Percentiles rank a stretch among this genome's conserved stretches.
These are phyloP conservation scores for Xylaria venustula DNA, from an alignment of 495 filamentous ascomycete species.

Conservation along the genomic window DNA sequence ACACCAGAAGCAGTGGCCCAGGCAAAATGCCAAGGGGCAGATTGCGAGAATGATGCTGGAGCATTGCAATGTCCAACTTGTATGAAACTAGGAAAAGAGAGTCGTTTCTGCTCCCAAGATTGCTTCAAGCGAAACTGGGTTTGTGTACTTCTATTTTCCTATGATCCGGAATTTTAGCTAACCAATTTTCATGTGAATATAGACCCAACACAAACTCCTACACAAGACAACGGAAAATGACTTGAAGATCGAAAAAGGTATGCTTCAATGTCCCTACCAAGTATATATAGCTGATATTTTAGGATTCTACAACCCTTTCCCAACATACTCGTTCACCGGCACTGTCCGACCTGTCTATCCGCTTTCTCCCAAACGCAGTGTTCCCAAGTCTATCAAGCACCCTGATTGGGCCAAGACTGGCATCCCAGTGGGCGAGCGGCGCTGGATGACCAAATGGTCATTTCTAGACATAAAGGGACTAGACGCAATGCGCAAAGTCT, in stretches of 20 bases:
- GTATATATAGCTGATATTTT: too few species aligned
- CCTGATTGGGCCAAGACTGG: slow-evolving; percentile 86
- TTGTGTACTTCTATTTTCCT: slow-evolving; percentile 33
- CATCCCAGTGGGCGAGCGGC: slow-evolving; percentile 71
- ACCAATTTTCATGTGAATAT: slow-evolving; percentile 7
- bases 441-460: slow-evolving; percentile 68
- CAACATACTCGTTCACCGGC: slow-evolving; percentile 75
- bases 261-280: too few species aligned
- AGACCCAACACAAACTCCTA: slow-evolving; percentile 78
- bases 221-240: slow-evolving; percentile 58
- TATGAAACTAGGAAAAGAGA: slow-evolving; percentile 82
- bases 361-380: slow-evolving; percentile 63
- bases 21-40: slow-evolving; percentile 74
- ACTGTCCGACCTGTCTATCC: slow-evolving; percentile 82
- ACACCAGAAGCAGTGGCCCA: slow-evolving; percentile 35
- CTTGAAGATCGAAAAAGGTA: neutral
- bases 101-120: slow-evolving; percentile 96
- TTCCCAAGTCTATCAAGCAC: slow-evolving; percentile 74
- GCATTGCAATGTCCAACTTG: slow-evolving; percentile 91
- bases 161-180: neutral
- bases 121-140: slow-evolving; percentile 99
- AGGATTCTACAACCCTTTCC: slow-evolving; percentile 83
- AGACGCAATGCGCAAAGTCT: slow-evolving; percentile 84
- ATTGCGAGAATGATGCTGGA: slow-evolving; percentile 80
- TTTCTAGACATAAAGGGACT: slow-evolving; percentile 73